Base-by-base conservation (phyloP, 306 rosid species). In the Cicer yamashitae region DNA sequence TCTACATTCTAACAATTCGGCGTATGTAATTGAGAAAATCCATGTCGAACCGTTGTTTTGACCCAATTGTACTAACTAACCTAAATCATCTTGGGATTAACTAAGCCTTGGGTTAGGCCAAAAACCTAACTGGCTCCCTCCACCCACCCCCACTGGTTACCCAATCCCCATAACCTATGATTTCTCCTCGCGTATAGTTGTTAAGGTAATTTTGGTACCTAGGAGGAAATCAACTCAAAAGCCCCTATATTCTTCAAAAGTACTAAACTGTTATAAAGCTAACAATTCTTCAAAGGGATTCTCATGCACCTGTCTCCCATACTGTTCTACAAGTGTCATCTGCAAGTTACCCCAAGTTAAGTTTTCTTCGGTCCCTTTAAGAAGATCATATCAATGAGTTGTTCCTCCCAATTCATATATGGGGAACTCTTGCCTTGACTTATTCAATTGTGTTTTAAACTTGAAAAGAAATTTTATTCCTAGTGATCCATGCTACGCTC, bases 11-110 rank as follows among this genome's bases (percentile, higher is more conserved):
- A 63, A 39, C 12, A 7, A 10, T n/a, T 15, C 8, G 7, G 25
- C 25, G 12, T 40, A 9, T 63, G 48, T 39, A 63, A 63, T 40
- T 63, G 48, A 63, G 69, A 62, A 17, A 39, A 62, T 39, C 12
- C 4, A 12, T n/a, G 22, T 15, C 8, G 37, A 4, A 6, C 58
- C 58, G 10, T 5, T 52, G 22, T 52, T 52, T 52, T 52, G 20
- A 14, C 20, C 22, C 9, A n/a, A 52, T 52, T 14, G 22, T 1
- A 14, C 7, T 14, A 9, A n/a, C 58, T 5, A 6, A 52, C 58
- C 58, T n/a, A 5, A 52, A 52, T 52, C 8, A n/a, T 52, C 14
- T 52, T n/a, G 58, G 58, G 20, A 18, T 52, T 6, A 52, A 52
- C 8, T 52, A 15, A 52, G 58, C 22, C 8, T 48, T 48, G 12